phyloP scores from a whole-genome alignment of 139 green algal genomes.

The Asterochloris sp. region DNA sequence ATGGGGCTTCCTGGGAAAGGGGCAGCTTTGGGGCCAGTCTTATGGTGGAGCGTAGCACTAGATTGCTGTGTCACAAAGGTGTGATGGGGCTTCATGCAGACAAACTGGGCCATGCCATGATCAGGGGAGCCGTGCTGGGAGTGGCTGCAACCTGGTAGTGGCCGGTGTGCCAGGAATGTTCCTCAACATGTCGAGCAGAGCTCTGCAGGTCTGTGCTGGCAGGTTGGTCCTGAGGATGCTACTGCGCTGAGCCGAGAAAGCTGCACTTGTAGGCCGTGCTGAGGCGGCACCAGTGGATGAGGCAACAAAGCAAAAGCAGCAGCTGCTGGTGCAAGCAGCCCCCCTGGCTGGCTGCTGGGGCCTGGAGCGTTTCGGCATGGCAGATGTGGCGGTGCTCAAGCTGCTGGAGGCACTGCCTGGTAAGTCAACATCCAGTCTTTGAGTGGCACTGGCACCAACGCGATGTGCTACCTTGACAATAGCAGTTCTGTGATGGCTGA shows the following conservation, averaged over 20 bases:
- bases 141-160: no score
- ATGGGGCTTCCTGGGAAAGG: no score
- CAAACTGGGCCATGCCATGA: no score
- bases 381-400: constrained; percentile 52
- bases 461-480: no score
- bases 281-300: constrained; percentile 2
- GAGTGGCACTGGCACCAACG: not conserved
- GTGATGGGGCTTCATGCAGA: no score
- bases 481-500: no score
- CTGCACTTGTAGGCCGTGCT: not conserved
- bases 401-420: constrained; percentile 40
- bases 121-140: no score
- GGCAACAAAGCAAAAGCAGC: not conserved
- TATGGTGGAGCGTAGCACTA: no score
- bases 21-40: no score
- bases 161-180: no score
- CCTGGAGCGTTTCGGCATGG: constrained; percentile 54
- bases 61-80: no score
- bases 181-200: no score
- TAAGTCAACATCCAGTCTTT: constrained; percentile 7
- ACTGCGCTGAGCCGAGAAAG: not conserved
- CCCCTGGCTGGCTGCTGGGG: constrained; percentile 49
- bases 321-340: constrained; percentile 33
- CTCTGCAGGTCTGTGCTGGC: not conserved
- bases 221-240: not conserved